Conservation (phyloP, 192 early-diverging fungal species). For the Backusella tuberculispora region DNA sequence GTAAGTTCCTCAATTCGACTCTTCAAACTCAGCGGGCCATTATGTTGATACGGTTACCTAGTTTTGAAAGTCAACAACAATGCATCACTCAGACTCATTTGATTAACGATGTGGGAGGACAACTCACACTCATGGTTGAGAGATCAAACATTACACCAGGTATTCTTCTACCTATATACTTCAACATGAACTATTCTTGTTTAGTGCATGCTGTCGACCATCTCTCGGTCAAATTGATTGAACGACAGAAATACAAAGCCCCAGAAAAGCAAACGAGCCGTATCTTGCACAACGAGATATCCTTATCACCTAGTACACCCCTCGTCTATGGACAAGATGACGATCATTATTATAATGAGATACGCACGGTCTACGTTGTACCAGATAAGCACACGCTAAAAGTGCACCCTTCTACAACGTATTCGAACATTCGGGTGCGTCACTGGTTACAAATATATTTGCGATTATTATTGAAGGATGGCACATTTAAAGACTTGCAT, state of each 20-base stretch:
- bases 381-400: slow-evolving; percentile 31
- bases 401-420: slow-evolving; percentile 28
- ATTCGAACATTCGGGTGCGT: slow-evolving; percentile 34
- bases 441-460: slow-evolving; percentile 38
- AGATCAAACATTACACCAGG: slow-evolving; percentile 31
- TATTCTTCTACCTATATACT: slow-evolving; percentile 21
- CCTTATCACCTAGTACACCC: slow-evolving; percentile 16
- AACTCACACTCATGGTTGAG: slow-evolving; percentile 25
- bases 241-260: slow-evolving; percentile 34
- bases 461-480: slow-evolving; percentile 20
- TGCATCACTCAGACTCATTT: slow-evolving; percentile 22
- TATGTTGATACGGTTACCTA: slow-evolving; percentile 25
- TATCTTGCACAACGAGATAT: slow-evolving; percentile 38
- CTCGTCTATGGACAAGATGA: not conserved
- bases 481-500: slow-evolving; percentile 22
- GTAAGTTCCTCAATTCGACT: slow-evolving; percentile 2
- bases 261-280: slow-evolving; percentile 33
- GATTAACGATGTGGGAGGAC: not conserved
- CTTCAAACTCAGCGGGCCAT: slow-evolving; percentile 19
- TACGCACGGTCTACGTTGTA: slow-evolving; percentile 27
- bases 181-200: slow-evolving; percentile 16
- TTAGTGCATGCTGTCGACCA: slow-evolving; percentile 4
- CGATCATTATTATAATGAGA: not conserved
- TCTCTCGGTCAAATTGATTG: slow-evolving; percentile 32
- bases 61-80: slow-evolving; percentile 20